A percentile compares a stretch with the other conserved stretches of the same genome.
phyloP scores from a whole-genome alignment of 257 asterid genomes.

The Penstemon newberryi region DNA sequence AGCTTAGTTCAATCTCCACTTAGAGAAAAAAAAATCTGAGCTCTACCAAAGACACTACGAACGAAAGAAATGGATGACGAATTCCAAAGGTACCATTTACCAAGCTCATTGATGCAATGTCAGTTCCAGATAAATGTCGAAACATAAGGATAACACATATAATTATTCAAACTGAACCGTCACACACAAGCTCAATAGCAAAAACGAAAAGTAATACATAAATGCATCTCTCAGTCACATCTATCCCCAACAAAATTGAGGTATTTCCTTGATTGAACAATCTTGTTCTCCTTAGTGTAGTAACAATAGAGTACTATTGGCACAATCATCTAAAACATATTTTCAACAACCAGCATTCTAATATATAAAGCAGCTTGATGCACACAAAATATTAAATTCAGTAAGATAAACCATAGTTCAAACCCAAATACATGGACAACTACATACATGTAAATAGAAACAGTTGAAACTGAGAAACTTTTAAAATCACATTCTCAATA shows the following conservation, averaged over 20 bases:
- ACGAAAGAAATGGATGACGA: conserved; percentile 9
- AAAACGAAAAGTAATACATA: background rate
- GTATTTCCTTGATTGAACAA: background rate
- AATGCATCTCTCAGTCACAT: no score
- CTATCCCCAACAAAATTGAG: background rate
- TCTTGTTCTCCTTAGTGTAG: conserved; percentile 13
- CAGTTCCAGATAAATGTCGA: background rate
- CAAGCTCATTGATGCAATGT: background rate
- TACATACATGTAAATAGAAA: background rate
- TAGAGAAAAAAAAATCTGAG: background rate
- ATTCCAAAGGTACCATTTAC: background rate
- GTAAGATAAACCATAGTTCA: background rate
- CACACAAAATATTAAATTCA: background rate
- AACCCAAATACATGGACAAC: background rate
- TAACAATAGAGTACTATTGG: background rate
- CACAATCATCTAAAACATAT: background rate
- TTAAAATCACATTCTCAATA: background rate
- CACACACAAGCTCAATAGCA: background rate
- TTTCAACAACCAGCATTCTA: conserved; percentile 6
- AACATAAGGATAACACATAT: background rate
- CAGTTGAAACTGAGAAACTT: background rate
- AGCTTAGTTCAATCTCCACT: background rate
- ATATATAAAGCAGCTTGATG: background rate
- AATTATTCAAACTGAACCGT: background rate
- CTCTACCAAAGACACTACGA: conserved; percentile 19